These are phyloP conservation scores for Sergeia podlipaevii DNA, from an alignment of 208 protist genomes.

Conservation along the genomic window DNA sequence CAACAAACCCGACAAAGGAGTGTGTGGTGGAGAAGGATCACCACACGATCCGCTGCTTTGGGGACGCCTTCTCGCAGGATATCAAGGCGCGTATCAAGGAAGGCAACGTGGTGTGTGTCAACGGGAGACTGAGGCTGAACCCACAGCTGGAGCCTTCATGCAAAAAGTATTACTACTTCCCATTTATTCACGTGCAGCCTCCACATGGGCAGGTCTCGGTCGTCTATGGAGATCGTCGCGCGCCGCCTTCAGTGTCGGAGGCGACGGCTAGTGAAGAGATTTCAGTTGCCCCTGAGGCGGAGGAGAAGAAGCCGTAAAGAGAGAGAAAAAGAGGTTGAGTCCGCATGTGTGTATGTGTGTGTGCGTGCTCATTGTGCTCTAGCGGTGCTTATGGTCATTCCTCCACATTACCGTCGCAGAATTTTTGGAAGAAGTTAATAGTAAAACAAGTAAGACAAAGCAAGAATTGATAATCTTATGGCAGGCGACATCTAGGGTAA, in stretches of 20 bases:
- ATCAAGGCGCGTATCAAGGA: constrained; percentile 70
- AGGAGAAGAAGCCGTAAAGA: background rate
- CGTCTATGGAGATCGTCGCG: constrained; percentile 70
- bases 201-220: constrained; percentile 85
- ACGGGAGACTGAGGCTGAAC: constrained; percentile 82
- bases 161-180: constrained; percentile 92
- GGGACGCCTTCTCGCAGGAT: constrained; percentile 83
- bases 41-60: constrained; percentile 89
- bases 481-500: no score
- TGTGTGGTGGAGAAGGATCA: constrained; percentile 90
- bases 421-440: no score
- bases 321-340: constrained; percentile 6
- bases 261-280: constrained; percentile 22
- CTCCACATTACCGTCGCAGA: no score
- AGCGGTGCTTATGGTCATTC: constrained; percentile 1
- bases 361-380: background rate
- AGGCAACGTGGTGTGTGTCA: constrained; percentile 85
- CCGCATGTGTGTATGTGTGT: constrained; percentile 5
- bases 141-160: constrained; percentile 84
- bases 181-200: constrained; percentile 87
- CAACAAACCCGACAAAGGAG: constrained; percentile 59
- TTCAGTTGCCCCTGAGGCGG: constrained; percentile 12
- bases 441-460: no score
- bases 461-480: no score
- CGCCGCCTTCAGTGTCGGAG: constrained; percentile 35